phyloP scores from a whole-genome alignment of 768 basidiomycete species.

The Holtermannia corniformis region DNA sequence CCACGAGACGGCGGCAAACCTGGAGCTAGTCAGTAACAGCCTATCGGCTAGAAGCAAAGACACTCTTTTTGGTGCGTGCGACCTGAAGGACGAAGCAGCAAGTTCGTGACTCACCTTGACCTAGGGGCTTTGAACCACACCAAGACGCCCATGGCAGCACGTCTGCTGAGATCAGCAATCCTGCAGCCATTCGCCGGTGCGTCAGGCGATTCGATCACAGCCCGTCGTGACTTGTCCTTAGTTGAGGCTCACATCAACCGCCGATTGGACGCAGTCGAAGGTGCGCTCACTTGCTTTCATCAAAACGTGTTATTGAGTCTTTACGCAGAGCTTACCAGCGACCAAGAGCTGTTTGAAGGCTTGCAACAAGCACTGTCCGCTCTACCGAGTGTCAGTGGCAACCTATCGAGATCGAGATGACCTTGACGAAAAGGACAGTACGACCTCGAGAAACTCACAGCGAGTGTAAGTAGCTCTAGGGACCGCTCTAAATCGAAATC shows the following conservation, averaged over 20 bases:
- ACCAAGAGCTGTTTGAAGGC: slow-evolving; percentile 4
- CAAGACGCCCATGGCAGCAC: slow-evolving; percentile 78
- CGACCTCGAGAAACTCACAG: slow-evolving; percentile 81
- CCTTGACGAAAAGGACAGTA: slow-evolving; percentile 51
- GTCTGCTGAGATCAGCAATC: slow-evolving; percentile 68
- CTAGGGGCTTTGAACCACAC: slow-evolving; percentile 55
- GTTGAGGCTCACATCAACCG: slow-evolving; percentile 60
- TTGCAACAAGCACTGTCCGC: slow-evolving; percentile 9
- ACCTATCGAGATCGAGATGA: no score
- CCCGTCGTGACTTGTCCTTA: slow-evolving; percentile 3
- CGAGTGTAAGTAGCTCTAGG: slow-evolving; percentile 27
- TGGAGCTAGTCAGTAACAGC: slow-evolving; percentile 79
- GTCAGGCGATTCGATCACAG: neutral
- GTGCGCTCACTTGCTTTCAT: no score
- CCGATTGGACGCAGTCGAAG: slow-evolving; percentile 78
- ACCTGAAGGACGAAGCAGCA: slow-evolving; percentile 2
- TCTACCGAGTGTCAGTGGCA: slow-evolving; percentile 11
- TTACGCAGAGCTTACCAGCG: neutral
- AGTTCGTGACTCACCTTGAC: neutral
- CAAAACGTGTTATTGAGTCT: no score
- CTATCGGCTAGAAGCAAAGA: slow-evolving; percentile 52
- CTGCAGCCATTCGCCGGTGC: slow-evolving; percentile 70
- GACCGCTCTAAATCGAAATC: no score
- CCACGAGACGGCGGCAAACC: slow-evolving; percentile 71
- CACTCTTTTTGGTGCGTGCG: slow-evolving; percentile 62